A percentile compares a stretch with the other conserved stretches of the same genome.
Evolutionary conservation across 1,139 yeast genomes (phyloP).

Genomic region (Magnusiomyces suaveolens): DNA sequence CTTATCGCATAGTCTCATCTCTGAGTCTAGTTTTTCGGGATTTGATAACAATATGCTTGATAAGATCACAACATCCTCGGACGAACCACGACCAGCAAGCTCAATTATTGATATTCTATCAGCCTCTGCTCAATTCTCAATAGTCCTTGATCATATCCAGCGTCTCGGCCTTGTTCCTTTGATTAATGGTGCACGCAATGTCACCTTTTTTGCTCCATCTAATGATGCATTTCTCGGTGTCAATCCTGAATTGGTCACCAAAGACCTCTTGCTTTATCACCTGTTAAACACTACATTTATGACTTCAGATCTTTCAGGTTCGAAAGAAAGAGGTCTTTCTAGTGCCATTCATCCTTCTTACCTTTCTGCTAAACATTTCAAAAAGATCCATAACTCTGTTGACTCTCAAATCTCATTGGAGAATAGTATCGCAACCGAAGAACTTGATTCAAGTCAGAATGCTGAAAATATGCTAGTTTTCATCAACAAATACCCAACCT

Average conservation of each 20-base stretch:
- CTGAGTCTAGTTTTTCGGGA: too few relatives aligned
- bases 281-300: slow-evolving; percentile 27
- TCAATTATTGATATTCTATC: slow-evolving; percentile 72
- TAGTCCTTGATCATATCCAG: slow-evolving; percentile 58
- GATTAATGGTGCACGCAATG: slow-evolving; percentile 53
- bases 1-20: too few relatives aligned
- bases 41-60: background rate
- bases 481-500: background rate
- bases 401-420: background rate
- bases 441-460: background rate
- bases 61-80: background rate
- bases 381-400: background rate
- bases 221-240: slow-evolving; percentile 60
- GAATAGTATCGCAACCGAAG: background rate
- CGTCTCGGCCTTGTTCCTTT: slow-evolving; percentile 56
- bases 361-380: background rate
- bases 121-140: slow-evolving; percentile 61
- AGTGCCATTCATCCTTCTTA: background rate
- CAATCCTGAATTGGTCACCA: slow-evolving; percentile 23
- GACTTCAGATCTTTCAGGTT: slow-evolving; percentile 11
- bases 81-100: slow-evolving; percentile 15
- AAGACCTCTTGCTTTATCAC: slow-evolving; percentile 31
- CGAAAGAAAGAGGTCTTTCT: background rate
- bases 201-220: slow-evolving; percentile 77
- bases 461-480: background rate